A percentile compares a stretch with the other conserved stretches of the same genome.
These are phyloP conservation scores for Zygoascus bituminiphila DNA, from an alignment of 805 yeast species.

Conservation along the genomic window DNA sequence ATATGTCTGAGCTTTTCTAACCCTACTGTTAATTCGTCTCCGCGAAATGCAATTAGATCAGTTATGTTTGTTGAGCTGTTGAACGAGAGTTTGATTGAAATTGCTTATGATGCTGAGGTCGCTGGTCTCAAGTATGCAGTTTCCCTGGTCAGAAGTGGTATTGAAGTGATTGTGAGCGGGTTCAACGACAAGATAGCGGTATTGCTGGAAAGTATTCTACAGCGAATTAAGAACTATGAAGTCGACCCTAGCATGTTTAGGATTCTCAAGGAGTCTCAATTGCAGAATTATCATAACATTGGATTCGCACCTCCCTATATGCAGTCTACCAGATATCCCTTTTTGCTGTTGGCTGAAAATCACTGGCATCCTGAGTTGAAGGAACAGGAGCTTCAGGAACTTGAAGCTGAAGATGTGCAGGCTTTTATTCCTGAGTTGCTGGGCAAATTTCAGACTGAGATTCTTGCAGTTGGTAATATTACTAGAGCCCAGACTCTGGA, in stretches of 20 bases:
- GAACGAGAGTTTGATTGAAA: conserved; percentile 66
- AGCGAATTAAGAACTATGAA: conserved; percentile 42
- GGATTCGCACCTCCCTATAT: conserved; percentile 69
- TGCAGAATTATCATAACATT: conserved; percentile 57
- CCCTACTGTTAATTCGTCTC: conserved; percentile 55
- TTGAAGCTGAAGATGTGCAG: conserved; percentile 43
- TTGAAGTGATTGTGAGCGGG: conserved; percentile 62
- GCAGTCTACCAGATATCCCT: conserved; percentile 59
- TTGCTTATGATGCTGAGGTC: conserved; percentile 73
- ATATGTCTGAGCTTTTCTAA: conserved; percentile 53
- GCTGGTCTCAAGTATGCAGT: conserved; percentile 65
- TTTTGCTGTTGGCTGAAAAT: conserved; percentile 61
- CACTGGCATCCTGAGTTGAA: conserved; percentile 61
- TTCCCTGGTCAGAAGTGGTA: conserved; percentile 57
- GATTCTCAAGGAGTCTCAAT: conserved; percentile 53
- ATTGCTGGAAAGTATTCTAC: conserved; percentile 53
- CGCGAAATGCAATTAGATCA: conserved; percentile 49
- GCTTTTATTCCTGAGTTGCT: conserved; percentile 46
- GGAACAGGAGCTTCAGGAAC: conserved; percentile 37
- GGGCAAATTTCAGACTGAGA: conserved; percentile 57
- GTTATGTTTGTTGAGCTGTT: conserved; percentile 60
- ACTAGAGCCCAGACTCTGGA: conserved; percentile 44
- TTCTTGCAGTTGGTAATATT: conserved; percentile 72
- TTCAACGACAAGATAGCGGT: conserved; percentile 72
- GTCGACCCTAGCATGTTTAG: conserved; percentile 54